Conservation (phyloP, 2,329 filamentous ascomycete species). For the Monosporascus sp. region DNA sequence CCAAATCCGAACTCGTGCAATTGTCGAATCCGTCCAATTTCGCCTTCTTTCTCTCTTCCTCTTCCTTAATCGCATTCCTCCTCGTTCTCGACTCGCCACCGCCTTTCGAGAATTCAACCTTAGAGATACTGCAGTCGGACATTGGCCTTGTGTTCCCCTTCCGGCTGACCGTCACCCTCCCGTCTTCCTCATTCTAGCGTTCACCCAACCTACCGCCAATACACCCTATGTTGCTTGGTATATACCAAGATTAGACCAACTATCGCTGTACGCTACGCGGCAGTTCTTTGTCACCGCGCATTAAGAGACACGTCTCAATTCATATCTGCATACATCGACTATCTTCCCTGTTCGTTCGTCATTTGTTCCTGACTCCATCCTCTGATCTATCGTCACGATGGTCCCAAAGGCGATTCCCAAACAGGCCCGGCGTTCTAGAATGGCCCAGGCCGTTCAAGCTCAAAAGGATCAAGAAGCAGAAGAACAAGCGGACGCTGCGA, state of each 20-base stretch:
- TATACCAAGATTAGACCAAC: too few relatives aligned
- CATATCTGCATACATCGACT: neutral
- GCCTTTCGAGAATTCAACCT: neutral
- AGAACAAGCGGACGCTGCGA: neutral
- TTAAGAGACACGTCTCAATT: too few relatives aligned
- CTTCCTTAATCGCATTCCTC: neutral
- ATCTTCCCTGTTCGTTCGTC: neutral
- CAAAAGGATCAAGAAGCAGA: neutral
- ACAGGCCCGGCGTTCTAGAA: neutral
- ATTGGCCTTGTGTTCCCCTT: too few relatives aligned
- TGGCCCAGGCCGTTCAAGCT: neutral
- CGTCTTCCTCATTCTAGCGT: neutral
- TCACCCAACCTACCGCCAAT: too few relatives aligned
- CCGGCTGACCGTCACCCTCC: neutral
- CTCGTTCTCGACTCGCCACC: neutral
- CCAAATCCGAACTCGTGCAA: neutral
- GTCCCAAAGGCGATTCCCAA: neutral
- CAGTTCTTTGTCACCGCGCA: too few relatives aligned
- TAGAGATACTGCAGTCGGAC: too few relatives aligned
- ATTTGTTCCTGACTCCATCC: neutral
- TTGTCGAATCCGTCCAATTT: neutral
- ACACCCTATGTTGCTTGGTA: too few relatives aligned
- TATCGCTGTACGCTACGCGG: too few relatives aligned
- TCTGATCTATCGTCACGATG: neutral
- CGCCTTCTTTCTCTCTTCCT: neutral